These are phyloP conservation scores for Colletotrichum plurivorum DNA, from an alignment of 2,329 filamentous ascomycete species.

Conservation along the genomic window DNA sequence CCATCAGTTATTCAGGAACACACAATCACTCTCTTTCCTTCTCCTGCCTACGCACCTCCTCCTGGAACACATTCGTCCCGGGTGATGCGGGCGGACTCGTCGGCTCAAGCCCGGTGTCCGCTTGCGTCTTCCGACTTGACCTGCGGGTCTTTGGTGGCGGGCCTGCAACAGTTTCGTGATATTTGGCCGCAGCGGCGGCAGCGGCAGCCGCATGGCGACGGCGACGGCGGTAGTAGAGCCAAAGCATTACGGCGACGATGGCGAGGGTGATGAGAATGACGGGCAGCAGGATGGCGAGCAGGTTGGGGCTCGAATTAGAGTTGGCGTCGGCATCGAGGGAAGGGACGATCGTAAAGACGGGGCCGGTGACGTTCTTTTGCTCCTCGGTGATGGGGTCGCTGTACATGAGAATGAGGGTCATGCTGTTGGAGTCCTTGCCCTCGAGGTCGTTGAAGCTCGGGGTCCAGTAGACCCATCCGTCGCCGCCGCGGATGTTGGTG, in stretches of 20 bases:
- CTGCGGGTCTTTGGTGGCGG: slow-evolving; percentile 35
- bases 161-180: slow-evolving; percentile 30
- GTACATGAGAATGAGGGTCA: slow-evolving; percentile 44
- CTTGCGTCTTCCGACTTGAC: slow-evolving; percentile 39
- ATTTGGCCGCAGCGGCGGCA: slow-evolving; percentile 35
- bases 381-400: slow-evolving; percentile 39
- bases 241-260: slow-evolving; percentile 42
- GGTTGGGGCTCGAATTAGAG: slow-evolving; percentile 31
- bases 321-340: slow-evolving; percentile 2
- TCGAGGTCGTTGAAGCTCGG: slow-evolving; percentile 45
- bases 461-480: slow-evolving; percentile 49
- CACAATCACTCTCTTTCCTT: slow-evolving; percentile 35
- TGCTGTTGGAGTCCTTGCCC: slow-evolving; percentile 28
- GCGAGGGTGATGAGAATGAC: slow-evolving; percentile 47
- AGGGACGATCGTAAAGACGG: slow-evolving; percentile 43
- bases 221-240: slow-evolving; percentile 45
- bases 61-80: slow-evolving; percentile 53
- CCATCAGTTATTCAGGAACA: slow-evolving; percentile 6
- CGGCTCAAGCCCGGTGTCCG: slow-evolving; percentile 48
- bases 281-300: slow-evolving; percentile 47
- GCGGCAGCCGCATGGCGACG: slow-evolving; percentile 41
- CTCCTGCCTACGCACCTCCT: slow-evolving; percentile 54
- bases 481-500: slow-evolving; percentile 41
- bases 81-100: slow-evolving; percentile 37
- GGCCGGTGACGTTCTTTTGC: slow-evolving; percentile 42